Evolutionary conservation across 768 basidiomycete species (phyloP), one percentile per base, ranked within the genome.

Genomic region (Mrakia frigida): DNA sequence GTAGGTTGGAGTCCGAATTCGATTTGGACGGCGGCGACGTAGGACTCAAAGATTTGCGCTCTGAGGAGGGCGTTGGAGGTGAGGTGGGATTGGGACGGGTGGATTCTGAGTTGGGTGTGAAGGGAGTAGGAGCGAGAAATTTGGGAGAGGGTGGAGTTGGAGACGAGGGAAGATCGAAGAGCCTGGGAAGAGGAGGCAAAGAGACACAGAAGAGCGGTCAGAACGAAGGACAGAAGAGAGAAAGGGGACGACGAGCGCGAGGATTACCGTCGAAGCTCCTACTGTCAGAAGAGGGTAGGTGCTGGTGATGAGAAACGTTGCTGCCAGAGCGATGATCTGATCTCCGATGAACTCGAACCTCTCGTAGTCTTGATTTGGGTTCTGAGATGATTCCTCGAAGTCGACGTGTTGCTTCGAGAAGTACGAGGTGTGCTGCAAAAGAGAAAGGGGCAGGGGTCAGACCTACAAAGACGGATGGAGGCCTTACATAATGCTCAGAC

Each of bases 61-160:
- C 70, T 9, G 33, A 71, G 31, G 50, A 46, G 31, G 28, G 43
- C 33, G 6, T 23, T 9, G 33, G 14, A 9, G 50, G 53, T 50
- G n/a, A 52, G 43, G 46, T 50, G 28, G 11, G 3, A 14, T 35
- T 71, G 70, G 21, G 70, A n/a, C 1, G 25, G 25, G 31, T 31
- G 33, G 14, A 28, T n/a, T 9, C 70, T 50, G n/a, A 71, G 39
- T 13, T n/a, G 46, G 43, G 43, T 21, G 31, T 50, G 41, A 21
- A 71, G 70, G n/a, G 23, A 18, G 70, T 71, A 71, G 33, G 41
- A n/a, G 10, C 70, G 43, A 28, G 70, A 71, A 7, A 71, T 23
- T 25, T 71, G 50, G 70, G 46, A 52, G 31, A 71, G 70, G 28
- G 70, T 71, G 7, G 70, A 46, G 50, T 71, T 71, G 50, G 50